Base-by-base conservation (phyloP, 176 grass and related monocot genomes). In the Triticum urartu region DNA sequence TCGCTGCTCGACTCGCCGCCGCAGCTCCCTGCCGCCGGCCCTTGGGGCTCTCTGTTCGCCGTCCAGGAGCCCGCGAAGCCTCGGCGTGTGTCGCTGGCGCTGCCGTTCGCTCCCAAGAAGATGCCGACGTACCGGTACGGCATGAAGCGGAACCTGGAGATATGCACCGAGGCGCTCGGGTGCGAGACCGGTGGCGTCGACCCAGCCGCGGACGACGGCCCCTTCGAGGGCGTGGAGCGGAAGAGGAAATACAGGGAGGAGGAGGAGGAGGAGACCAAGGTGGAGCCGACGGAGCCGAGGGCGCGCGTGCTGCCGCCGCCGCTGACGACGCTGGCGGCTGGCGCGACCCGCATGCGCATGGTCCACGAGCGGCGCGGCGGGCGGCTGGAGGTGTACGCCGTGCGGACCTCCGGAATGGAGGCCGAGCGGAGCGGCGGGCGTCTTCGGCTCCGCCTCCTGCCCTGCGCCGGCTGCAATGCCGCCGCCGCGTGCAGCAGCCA, bases 151-250 rank as follows among this genome's bases (percentile, higher is more conserved):
- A 94, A 87, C 90, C 88, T 91, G 18, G 92, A 92, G 36, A 73
- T 68, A 81, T 97, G 88, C 81, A 97, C 95, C 25, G 95, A 97
- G 90, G 88, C 78, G 18, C 85, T 97, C 71, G 95, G 95, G 32
- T 97, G 90, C 68, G 95, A 97, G 83, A 97, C 80, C 43, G 95
- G 95, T 72, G 85, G 80, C 33, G 42, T 91, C 30, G 93, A 97
- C 42, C 52, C 62, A 6, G 17, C 78, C 36, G 79, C 87, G 20
- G 81, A 83, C 54, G 87, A 79, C 17, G 40, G 28, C 28, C 28
- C 25, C 21, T 30, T 26, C 3, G 43, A 52, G 56, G 11, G 21
- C 20, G 39, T 39, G 14, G 64, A 73, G 80, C 83, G 85, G 45
- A 90, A 90, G 80, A 76, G 68, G 78, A 35, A 38, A 17, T 22